phyloP scores from a whole-genome alignment of 441 rosid species.

The Euphorbia celastroides region DNA sequence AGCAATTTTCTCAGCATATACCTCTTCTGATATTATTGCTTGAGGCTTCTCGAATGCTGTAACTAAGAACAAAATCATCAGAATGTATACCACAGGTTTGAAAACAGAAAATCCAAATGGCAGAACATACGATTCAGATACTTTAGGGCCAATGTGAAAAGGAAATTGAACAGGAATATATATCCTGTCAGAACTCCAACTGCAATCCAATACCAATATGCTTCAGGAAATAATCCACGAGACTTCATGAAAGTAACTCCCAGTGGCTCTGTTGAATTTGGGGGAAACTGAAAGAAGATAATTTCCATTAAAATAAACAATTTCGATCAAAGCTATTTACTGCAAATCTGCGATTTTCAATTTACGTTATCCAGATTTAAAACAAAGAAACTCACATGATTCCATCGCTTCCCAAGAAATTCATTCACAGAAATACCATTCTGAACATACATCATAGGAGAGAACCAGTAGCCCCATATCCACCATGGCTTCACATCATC shows the following conservation, averaged over 20 bases:
- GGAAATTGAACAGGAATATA: constrained; percentile 53
- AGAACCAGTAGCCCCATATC: constrained; percentile 73
- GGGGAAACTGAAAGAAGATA: constrained; percentile 37
- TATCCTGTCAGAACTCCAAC: constrained; percentile 58
- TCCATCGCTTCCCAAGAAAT: constrained; percentile 58
- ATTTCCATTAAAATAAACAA: neutral
- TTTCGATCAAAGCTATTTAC: constrained; percentile 14
- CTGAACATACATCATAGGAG: constrained; percentile 68
- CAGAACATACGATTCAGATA: constrained; percentile 59
- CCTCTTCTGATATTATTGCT: constrained; percentile 47
- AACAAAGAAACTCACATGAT: constrained; percentile 36
- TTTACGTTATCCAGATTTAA: neutral
- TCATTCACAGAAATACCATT: constrained; percentile 58
- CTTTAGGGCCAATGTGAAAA: constrained; percentile 55
- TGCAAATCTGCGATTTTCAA: neutral
- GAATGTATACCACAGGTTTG: constrained; percentile 2
- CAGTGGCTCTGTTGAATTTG: constrained; percentile 48
- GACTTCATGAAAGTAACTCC: constrained; percentile 63
- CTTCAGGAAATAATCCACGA: constrained; percentile 61
- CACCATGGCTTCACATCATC: constrained; percentile 63
- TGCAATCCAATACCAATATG: constrained; percentile 90
- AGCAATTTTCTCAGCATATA: constrained; percentile 33
- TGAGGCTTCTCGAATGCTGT: constrained; percentile 65
- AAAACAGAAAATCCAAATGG: constrained; percentile 1
- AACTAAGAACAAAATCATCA: constrained; percentile 13